Evolutionary conservation across 148 eudicot species (phyloP).

Genomic region (Heliamphora exappendiculata): DNA sequence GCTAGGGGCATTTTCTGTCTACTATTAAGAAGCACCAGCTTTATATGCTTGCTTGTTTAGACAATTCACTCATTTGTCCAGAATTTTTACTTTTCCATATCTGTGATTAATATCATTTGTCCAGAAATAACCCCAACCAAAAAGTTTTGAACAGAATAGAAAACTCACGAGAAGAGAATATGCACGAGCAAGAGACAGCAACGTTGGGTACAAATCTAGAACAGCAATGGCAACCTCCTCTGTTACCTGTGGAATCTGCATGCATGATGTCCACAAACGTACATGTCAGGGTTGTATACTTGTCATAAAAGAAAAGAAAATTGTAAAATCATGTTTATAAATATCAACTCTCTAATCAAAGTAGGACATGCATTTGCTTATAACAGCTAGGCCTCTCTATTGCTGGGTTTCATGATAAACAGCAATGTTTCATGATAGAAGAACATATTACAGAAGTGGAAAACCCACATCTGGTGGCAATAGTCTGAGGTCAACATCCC

Average conservation of each 20-base stretch:
- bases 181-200: slow-evolving; percentile 69
- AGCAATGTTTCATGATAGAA: background rate
- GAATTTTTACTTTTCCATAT: background rate
- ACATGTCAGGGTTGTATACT: background rate
- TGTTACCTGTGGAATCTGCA: slow-evolving; percentile 92
- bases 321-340: background rate
- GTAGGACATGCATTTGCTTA: background rate
- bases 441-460: background rate
- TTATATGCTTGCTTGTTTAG: background rate
- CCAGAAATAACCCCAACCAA: background rate
- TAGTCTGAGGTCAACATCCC: background rate
- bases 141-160: background rate
- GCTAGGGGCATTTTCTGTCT: too few relatives aligned
- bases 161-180: slow-evolving; percentile 74
- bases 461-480: background rate
- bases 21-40: background rate
- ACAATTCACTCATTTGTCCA: background rate
- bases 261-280: background rate
- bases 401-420: background rate
- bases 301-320: background rate
- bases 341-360: background rate
- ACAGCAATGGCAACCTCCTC: slow-evolving; percentile 84
- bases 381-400: background rate
- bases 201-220: slow-evolving; percentile 74
- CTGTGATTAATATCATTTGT: background rate